A percentile compares a stretch with the other conserved stretches of the same genome.
Conservation (phyloP, 805 yeast genomes). For the Danielia oregonensis region DNA sequence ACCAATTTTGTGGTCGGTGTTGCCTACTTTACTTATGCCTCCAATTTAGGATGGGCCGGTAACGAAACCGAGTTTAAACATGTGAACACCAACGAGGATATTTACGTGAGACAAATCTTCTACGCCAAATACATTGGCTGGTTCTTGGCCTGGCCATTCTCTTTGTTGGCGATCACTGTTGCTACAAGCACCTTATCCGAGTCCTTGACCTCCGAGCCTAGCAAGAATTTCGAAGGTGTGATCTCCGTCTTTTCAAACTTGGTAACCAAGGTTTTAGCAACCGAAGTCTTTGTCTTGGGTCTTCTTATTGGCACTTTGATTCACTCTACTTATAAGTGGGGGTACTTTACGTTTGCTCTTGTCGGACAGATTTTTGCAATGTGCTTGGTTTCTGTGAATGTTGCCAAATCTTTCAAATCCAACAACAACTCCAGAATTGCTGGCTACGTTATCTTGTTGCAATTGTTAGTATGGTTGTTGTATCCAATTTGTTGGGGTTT, state of each 20-base stretch:
- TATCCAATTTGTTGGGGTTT: constrained; percentile 51
- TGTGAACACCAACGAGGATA: constrained; percentile 28
- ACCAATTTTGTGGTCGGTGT: constrained; percentile 41
- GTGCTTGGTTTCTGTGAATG: constrained; percentile 20
- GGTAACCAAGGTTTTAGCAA: constrained; percentile 40
- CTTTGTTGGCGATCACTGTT: constrained; percentile 30
- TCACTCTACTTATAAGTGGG: constrained; percentile 60
- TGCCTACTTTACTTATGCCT: constrained; percentile 53
- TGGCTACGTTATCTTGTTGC: constrained; percentile 23
- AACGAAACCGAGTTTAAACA: constrained; percentile 47
- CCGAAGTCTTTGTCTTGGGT: constrained; percentile 49
- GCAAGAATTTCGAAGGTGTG: constrained; percentile 17
- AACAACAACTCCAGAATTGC: constrained; percentile 4
- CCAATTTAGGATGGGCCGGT: constrained; percentile 54
- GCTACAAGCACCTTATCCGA: constrained; percentile 23
- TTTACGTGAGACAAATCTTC: constrained; percentile 48
- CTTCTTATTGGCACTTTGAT: constrained; percentile 56
- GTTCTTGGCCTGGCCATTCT: constrained; percentile 52
- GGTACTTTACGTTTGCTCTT: constrained; percentile 57
- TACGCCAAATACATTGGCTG: constrained; percentile 55
- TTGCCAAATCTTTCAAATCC: neutral
- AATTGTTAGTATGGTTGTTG: constrained; percentile 43
- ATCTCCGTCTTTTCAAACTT: constrained; percentile 32
- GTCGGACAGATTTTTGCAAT: constrained; percentile 40
- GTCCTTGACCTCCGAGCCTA: neutral